Percentiles rank a stretch among this genome's conserved stretches.
Conservation (phyloP, 208 protist species). For the Phytomonas sp. region DNA sequence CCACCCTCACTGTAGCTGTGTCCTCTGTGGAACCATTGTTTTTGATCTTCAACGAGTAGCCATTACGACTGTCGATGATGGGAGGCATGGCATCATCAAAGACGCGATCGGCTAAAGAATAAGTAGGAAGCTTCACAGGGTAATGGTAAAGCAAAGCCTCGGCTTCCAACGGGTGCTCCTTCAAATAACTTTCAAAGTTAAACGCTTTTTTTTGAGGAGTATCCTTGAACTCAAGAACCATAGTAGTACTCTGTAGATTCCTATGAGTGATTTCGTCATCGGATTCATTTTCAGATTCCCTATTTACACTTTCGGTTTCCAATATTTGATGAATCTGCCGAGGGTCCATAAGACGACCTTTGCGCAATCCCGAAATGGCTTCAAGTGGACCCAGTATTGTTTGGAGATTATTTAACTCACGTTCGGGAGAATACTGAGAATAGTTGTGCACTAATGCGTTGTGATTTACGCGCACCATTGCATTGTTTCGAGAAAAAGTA, state of each 20-base stretch:
- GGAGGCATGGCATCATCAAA: constrained; percentile 20
- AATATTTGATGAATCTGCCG: constrained; percentile 40
- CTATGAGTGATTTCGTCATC: background rate
- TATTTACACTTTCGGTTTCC: constrained; percentile 21
- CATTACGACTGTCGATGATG: constrained; percentile 6
- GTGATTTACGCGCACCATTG: background rate
- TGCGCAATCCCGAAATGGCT: constrained; percentile 42
- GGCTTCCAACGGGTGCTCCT: constrained; percentile 46
- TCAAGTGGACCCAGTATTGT: constrained; percentile 26
- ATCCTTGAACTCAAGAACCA: constrained; percentile 41
- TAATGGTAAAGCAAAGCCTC: constrained; percentile 56
- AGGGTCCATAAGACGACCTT: constrained; percentile 61
- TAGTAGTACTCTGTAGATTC: constrained; percentile 45
- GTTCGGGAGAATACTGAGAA: constrained; percentile 2
- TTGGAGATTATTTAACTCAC: constrained; percentile 3
- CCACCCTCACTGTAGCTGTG: background rate
- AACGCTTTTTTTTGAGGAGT: constrained; percentile 26
- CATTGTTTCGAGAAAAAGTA: background rate
- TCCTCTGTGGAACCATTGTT: background rate
- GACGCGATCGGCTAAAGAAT: constrained; percentile 39
- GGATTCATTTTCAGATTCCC: constrained; percentile 2
- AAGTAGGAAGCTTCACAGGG: constrained; percentile 40
- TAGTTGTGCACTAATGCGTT: background rate
- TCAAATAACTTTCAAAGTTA: constrained; percentile 44
- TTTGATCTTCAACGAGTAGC: constrained; percentile 1